Evolutionary conservation across 768 basidiomycete species (phyloP).

Genomic region (Naematelia aurantialba): DNA sequence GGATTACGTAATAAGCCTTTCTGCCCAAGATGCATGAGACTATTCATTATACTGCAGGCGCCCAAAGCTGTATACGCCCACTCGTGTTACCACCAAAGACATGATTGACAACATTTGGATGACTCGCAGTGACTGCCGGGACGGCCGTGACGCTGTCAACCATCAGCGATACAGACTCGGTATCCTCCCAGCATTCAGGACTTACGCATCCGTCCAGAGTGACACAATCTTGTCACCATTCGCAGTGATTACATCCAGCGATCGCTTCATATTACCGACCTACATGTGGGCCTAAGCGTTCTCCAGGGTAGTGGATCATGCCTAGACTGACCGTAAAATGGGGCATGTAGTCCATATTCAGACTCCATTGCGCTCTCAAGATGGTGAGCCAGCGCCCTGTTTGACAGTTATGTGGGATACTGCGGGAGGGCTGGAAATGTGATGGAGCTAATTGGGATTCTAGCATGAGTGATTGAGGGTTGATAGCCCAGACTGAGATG

Average conservation of each 20-base stretch:
- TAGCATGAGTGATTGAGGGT: conserved; percentile 26
- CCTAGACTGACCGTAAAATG: conserved; percentile 40
- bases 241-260: conserved; percentile 47
- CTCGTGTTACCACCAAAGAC: conserved; percentile 51
- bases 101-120: conserved; percentile 46
- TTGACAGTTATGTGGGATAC: conserved; percentile 52
- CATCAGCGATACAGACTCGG: too few species aligned
- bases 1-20: too few species aligned
- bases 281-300: background rate
- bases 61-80: conserved; percentile 49
- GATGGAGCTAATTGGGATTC: conserved; percentile 21
- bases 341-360: conserved; percentile 46
- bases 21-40: too few species aligned
- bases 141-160: conserved; percentile 48
- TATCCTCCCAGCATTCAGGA: conserved; percentile 11
- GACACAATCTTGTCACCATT: conserved; percentile 44
- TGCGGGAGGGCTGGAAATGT: conserved; percentile 28
- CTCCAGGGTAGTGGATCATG: background rate
- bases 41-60: too few species aligned
- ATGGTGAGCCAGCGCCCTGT: conserved; percentile 53
- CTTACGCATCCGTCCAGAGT: conserved; percentile 39
- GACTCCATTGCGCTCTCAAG: conserved; percentile 52
- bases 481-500: conserved; percentile 37
- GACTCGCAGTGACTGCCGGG: conserved; percentile 51
- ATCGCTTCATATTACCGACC: conserved; percentile 52